These are phyloP conservation scores for Eutrema salsugineum DNA, from an alignment of 441 rosid species.

Conservation along the genomic window DNA sequence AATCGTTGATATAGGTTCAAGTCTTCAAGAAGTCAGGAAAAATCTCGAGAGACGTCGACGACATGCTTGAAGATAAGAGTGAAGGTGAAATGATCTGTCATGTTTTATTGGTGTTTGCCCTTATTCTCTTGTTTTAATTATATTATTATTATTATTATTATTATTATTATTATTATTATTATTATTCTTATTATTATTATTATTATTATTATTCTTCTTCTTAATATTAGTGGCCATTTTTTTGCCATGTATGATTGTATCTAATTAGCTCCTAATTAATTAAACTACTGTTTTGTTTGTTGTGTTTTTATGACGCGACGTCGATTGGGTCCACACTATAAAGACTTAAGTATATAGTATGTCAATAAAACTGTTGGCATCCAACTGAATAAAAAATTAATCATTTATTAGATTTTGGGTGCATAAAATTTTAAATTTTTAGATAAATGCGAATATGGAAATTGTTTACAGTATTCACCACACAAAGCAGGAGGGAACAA, in stretches of 20 bases:
- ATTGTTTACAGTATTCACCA: too few relatives aligned
- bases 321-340: neutral
- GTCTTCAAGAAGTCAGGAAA: neutral
- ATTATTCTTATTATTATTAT: too few relatives aligned
- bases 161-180: neutral
- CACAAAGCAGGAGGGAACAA: neutral
- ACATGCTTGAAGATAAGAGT: neutral
- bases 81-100: neutral
- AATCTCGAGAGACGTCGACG: neutral
- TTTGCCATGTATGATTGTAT: neutral
- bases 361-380: neutral
- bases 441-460: neutral
- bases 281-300: neutral
- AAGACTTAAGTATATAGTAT: neutral
- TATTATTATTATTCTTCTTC: neutral
- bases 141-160: too few relatives aligned
- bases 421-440: neutral
- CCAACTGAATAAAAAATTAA: neutral
- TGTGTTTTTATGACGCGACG: neutral
- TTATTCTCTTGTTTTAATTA: neutral
- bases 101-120: neutral
- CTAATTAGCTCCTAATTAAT: neutral
- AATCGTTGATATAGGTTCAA: neutral
- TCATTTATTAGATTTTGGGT: neutral
- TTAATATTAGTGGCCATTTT: neutral